Evolutionary conservation across 257 asterid genomes (phyloP), one percentile per base, ranked within the genome.

Genomic region (Gynochthodes officinalis): DNA sequence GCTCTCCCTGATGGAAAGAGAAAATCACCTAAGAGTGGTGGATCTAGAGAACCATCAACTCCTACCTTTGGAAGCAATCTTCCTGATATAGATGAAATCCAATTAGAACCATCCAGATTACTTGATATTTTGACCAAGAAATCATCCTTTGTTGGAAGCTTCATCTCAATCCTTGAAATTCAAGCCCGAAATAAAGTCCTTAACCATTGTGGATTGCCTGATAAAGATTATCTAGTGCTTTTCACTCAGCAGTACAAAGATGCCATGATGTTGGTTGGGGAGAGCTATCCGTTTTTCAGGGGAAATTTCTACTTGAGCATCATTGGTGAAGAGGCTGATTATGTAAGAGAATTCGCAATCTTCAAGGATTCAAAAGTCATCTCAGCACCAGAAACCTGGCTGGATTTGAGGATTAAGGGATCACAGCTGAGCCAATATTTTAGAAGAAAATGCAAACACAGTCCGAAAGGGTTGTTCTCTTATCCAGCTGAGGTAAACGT

Each of bases 381-480:
- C 55, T 84, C 82, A 32, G 96, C 96, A 12, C 96, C 96, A 0
- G 87, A 84, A 30, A 76, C 87, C 3, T 91, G 96, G 97, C 76
- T 91, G 76, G 91, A 91, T 72, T 76, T 91, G 74, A 87, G 97
- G 94, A 89, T 91, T 59, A 91, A 89, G 74, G 97, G 95, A 44
- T 91, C 97, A 13, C 97, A 91, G 27, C 81, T 89, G 0, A 91
- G 97, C 61, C 94, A 91, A 48, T 91, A 89, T 42, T 91, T 91
- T 33, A 69, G 96, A 52, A 78, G 90, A 61, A 91, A 89, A 60
- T 89, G 89, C 27, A 91, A 86, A 80, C 77, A 83, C 63, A 71
- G 71, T 33, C 96, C 95, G 0, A 89, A 89, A 75, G 97, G 97
- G 7, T 73, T 91, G 15, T 91, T 91, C 39, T 87, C 93, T 2